These are phyloP conservation scores for Bipolaris zeicola DNA, from an alignment of 2,329 filamentous ascomycete genomes.

Conservation along the genomic window DNA sequence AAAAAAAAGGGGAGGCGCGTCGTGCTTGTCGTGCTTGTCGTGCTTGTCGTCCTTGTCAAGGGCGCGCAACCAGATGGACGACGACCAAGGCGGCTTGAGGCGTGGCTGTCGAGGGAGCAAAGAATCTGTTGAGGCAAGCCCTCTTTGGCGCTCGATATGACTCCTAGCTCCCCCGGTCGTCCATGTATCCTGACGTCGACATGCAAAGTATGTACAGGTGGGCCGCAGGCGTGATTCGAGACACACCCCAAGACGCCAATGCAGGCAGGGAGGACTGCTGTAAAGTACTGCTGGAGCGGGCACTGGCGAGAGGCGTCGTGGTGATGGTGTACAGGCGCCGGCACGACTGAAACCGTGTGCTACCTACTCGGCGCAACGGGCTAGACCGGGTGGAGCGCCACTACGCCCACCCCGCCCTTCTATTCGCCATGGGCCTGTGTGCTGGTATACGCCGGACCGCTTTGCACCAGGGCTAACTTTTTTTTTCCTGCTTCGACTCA, in stretches of 20 bases:
- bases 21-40: too few species aligned
- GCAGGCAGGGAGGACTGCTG: not conserved
- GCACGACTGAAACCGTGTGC: conserved; percentile 3
- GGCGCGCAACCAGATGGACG: not conserved
- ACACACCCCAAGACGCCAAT: not conserved
- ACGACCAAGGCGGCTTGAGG: not conserved
- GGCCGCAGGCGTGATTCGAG: conserved; percentile 4
- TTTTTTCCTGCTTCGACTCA: conserved; percentile 17
- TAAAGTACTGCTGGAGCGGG: conserved; percentile 10
- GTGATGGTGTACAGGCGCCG: conserved; percentile 27
- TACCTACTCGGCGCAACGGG: conserved; percentile 10
- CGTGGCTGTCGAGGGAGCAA: not conserved
- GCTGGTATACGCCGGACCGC: conserved; percentile 23
- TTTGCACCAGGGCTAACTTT: conserved; percentile 19
- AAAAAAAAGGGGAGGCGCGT: too few species aligned
- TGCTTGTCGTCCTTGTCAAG: too few species aligned
- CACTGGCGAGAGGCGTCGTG: conserved; percentile 16
- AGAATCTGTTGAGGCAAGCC: conserved; percentile 10
- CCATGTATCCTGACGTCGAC: conserved; percentile 8
- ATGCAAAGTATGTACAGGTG: conserved; percentile 8
- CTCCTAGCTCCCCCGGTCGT: conserved; percentile 5
- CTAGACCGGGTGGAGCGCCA: conserved; percentile 12
- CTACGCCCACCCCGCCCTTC: conserved; percentile 9
- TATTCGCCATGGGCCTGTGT: conserved; percentile 12
- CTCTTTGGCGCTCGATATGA: conserved; percentile 7